Percentiles rank a stretch among this genome's conserved stretches.
Conservation (phyloP, 169 alveolate species). For the Plasmodium coatneyi region DNA sequence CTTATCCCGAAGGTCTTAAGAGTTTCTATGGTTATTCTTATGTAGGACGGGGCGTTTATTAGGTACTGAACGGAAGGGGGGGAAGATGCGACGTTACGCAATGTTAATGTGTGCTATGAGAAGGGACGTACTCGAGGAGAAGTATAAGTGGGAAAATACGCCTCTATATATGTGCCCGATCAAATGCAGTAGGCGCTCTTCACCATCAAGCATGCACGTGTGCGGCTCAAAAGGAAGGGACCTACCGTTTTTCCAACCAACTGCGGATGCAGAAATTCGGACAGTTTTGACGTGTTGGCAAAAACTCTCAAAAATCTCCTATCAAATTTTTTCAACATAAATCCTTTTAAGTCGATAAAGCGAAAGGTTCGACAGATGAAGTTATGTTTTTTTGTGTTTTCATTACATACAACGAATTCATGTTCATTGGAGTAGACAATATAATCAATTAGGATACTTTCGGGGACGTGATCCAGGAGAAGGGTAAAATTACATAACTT, state of each 20-base stretch:
- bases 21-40: constrained; percentile 58
- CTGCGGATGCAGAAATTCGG: constrained; percentile 65
- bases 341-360: constrained; percentile 65
- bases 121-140: background rate
- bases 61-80: constrained; percentile 20
- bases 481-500: constrained; percentile 69
- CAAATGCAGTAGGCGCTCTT: background rate
- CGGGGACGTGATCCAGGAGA: constrained; percentile 60
- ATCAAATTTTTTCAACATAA: constrained; percentile 55
- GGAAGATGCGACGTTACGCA: background rate
- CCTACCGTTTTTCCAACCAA: constrained; percentile 55
- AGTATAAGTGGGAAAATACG: background rate
- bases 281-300: constrained; percentile 57
- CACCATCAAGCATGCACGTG: background rate
- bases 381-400: constrained; percentile 21
- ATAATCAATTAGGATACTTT: constrained; percentile 50
- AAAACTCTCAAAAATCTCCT: constrained; percentile 40
- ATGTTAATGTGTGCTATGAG: background rate
- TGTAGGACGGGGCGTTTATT: constrained; percentile 72
- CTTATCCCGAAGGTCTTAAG: constrained; percentile 60
- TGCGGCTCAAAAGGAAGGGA: background rate
- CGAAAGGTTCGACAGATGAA: constrained; percentile 40
- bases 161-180: background rate
- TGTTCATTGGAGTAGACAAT: constrained; percentile 64
- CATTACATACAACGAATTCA: constrained; percentile 47